A percentile compares a stretch with the other conserved stretches of the same genome.
phyloP scores from a whole-genome alignment of 2,329 filamentous ascomycete genomes.

The Epichloe hybrida region DNA sequence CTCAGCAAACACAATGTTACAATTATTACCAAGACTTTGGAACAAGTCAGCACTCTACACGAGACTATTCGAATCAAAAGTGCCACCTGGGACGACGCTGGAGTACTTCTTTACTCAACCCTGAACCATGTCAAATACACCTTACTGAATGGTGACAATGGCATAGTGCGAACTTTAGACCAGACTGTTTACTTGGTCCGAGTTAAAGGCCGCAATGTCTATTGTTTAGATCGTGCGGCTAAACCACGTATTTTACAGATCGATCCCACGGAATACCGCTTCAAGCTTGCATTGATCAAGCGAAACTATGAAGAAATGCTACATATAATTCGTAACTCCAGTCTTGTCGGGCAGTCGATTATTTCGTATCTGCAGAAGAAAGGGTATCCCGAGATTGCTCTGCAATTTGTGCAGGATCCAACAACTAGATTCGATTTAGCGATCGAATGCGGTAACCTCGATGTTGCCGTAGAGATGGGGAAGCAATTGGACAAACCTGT shows the following conservation, averaged over 20 bases:
- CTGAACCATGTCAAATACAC: slow-evolving; percentile 99
- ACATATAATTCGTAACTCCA: slow-evolving; percentile 94
- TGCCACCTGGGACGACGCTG: slow-evolving; percentile 94
- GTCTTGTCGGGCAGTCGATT: slow-evolving; percentile 93
- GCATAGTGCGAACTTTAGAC: slow-evolving; percentile 91
- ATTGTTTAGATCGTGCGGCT: slow-evolving; percentile 82
- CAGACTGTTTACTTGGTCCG: slow-evolving; percentile 94
- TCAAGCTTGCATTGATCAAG: slow-evolving; percentile 94
- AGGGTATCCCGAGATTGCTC: slow-evolving; percentile 92
- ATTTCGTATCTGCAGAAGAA: slow-evolving; percentile 99
- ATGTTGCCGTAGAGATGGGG: slow-evolving; percentile 96
- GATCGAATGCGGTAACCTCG: slow-evolving; percentile 93
- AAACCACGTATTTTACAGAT: slow-evolving; percentile 88
- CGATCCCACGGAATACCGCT: slow-evolving; percentile 95
- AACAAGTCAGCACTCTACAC: slow-evolving; percentile 91
- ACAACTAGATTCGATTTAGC: slow-evolving; percentile 94
- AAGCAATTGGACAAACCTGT: slow-evolving; percentile 88
- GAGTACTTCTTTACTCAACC: slow-evolving; percentile 92
- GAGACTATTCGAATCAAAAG: slow-evolving; percentile 99
- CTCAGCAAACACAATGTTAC: slow-evolving; percentile 99
- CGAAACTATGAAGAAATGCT: slow-evolving; percentile 99
- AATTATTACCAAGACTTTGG: slow-evolving; percentile 89
- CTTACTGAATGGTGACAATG: slow-evolving; percentile 91
- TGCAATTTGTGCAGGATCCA: slow-evolving; percentile 97
- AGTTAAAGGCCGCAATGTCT: slow-evolving; percentile 88